phyloP scores from a whole-genome alignment of 2,329 filamentous ascomycete genomes.

The Neopestalotiopsis rosae region DNA sequence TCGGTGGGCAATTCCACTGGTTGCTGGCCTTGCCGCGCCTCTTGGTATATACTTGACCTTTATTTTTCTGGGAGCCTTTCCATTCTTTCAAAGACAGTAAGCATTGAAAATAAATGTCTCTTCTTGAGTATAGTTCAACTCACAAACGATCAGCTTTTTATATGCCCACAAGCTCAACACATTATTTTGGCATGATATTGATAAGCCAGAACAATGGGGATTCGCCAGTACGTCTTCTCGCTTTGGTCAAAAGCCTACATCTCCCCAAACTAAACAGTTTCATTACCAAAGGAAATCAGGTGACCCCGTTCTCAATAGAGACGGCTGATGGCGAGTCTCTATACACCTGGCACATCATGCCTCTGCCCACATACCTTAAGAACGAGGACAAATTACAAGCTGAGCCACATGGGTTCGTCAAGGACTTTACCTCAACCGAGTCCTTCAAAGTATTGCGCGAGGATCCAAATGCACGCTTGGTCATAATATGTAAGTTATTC shows the following conservation, averaged over 20 bases:
- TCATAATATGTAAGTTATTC: constrained; percentile 64
- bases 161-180: constrained; percentile 85
- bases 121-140: constrained; percentile 9
- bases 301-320: constrained; percentile 80
- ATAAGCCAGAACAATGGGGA: constrained; percentile 81
- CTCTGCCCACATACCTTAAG: constrained; percentile 75
- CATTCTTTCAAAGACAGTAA: constrained; percentile 82
- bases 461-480: constrained; percentile 66
- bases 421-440: constrained; percentile 60
- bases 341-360: constrained; percentile 91
- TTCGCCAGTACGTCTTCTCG: constrained; percentile 72
- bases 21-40: constrained; percentile 61
- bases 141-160: constrained; percentile 64
- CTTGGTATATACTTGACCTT: constrained; percentile 71
- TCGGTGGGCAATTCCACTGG: constrained; percentile 41
- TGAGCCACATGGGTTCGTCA: constrained; percentile 53
- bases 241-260: not conserved
- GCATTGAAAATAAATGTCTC: constrained; percentile 34
- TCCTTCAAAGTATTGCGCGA: constrained; percentile 67
- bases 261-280: constrained; percentile 5
- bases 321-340: constrained; percentile 79
- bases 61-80: constrained; percentile 68
- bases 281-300: constrained; percentile 73
- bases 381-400: constrained; percentile 68
- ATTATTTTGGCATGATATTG: constrained; percentile 72